Conservation (phyloP, 2,329 filamentous ascomycete genomes). For the Onygenales sp. region DNA sequence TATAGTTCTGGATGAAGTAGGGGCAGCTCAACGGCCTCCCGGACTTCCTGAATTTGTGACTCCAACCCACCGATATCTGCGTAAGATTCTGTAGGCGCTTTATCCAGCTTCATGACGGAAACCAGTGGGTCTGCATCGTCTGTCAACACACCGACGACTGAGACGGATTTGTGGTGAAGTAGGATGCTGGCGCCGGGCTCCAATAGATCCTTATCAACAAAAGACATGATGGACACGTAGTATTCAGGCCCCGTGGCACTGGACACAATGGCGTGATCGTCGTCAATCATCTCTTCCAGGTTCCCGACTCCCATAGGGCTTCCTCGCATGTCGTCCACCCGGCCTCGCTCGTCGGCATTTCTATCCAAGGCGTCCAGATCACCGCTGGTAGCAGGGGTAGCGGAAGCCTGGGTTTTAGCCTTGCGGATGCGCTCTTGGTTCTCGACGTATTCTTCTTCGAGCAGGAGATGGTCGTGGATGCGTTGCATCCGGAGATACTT, state of each 20-base stretch:
- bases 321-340: conserved; percentile 96
- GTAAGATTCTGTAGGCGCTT: conserved; percentile 95
- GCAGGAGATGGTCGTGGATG: conserved; percentile 90
- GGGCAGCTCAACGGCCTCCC: conserved; percentile 92
- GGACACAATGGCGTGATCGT: conserved; percentile 97
- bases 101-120: conserved; percentile 98
- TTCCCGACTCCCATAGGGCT: conserved; percentile 98
- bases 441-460: conserved; percentile 98
- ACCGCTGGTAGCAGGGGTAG: conserved; percentile 46
- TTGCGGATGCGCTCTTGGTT: conserved; percentile 96
- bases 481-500: conserved; percentile 96
- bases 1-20: conserved; percentile 93
- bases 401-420: conserved; percentile 69
- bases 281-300: conserved; percentile 96
- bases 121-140: conserved; percentile 94
- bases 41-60: conserved; percentile 90
- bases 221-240: conserved; percentile 99
- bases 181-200: conserved; percentile 94
- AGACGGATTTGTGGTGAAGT: conserved; percentile 94
- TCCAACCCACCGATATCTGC: conserved; percentile 97
- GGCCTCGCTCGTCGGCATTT: conserved; percentile 86
- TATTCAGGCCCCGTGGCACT: conserved; percentile 96
- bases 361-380: conserved; percentile 73
- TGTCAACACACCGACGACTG: conserved; percentile 92
- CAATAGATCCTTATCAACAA: conserved; percentile 96